Percentiles rank a stretch among this genome's conserved stretches.
Evolutionary conservation across 2,329 filamentous ascomycete genomes (phyloP).

Genomic region (Ascochyta pisi): DNA sequence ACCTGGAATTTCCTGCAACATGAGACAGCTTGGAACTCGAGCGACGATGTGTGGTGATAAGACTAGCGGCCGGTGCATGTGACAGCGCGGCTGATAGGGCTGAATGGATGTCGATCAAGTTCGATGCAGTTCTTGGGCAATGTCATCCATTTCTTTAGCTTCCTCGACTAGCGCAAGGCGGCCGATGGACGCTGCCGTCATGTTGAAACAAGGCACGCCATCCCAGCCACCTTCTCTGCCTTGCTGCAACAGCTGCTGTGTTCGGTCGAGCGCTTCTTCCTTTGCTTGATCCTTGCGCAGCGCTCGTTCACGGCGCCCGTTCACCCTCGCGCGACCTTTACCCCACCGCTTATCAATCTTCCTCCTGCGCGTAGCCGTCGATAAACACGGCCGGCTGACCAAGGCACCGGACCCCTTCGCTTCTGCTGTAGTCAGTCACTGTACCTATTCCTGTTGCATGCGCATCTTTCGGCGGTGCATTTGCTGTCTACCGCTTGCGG

Average conservation of each 20-base stretch:
- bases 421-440: conserved; percentile 21
- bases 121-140: conserved; percentile 29
- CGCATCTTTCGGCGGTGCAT: conserved; percentile 16
- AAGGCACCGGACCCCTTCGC: conserved; percentile 24
- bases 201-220: conserved; percentile 28
- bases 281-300: conserved; percentile 20
- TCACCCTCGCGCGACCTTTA: conserved; percentile 2
- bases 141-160: conserved; percentile 19
- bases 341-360: conserved; percentile 21
- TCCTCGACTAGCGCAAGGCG: conserved; percentile 13
- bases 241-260: conserved; percentile 22
- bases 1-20: neutral
- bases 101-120: conserved; percentile 34
- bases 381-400: conserved; percentile 12
- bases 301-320: conserved; percentile 7
- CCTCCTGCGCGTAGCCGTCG: conserved; percentile 2
- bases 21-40: neutral
- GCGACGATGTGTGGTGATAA: neutral
- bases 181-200: conserved; percentile 22
- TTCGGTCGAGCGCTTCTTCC: conserved; percentile 7
- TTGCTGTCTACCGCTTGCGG: conserved; percentile 29
- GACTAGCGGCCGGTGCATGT: conserved; percentile 15
- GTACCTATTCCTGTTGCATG: conserved; percentile 26
- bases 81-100: conserved; percentile 21
- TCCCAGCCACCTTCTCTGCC: conserved; percentile 20